Base-by-base conservation (phyloP, 768 basidiomycete genomes). In the Mycena albidolilacea region DNA sequence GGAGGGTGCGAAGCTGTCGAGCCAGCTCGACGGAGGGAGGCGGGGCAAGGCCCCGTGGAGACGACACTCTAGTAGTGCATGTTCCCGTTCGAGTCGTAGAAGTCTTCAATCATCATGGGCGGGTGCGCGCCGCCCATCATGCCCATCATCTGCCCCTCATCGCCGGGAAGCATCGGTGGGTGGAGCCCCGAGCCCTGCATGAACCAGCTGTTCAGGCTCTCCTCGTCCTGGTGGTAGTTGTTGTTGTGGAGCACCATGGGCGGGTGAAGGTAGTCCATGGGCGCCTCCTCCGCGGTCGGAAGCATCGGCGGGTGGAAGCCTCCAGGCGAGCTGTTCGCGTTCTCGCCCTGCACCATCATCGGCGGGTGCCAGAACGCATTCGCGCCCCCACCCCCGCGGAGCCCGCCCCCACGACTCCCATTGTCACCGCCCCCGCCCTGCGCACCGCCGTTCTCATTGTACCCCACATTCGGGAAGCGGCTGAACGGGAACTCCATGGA, bases 321-420 rank as follows among this genome's bases (percentile, higher is more conserved):
- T 21, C 87, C 85, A 1, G 89, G 89, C 5, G 91, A 90, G 67
- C 12, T 83, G 54, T 81, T 79, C n/a, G 50, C 12, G 44, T 46
- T 41, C 35, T 87, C 88, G 67, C 75, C 79, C 74, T 90, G 88
- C 5, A 89, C 84, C 75, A 92, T 86, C 87, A 92, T 92, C 11
- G 93, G 91, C 3, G 93, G 93, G 81, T 95, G 94, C 93, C 93
- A 94, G 77, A 93, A 92, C 9, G 91, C 88, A 73, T 88, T 91
- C 0, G 87, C 88, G 19, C 70, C 69, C 21, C 38, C 57, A 14
- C 11, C 7, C 87, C 88, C 7, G 89, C 90, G 17, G 38, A 91
- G 81, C 5, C 88, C 85, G 50, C 88, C 86, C 48, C 52, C 54
- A 11, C 48, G 17, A 37, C 44, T 57, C n/a, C 50, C 37, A 37